Base-by-base conservation (phyloP, 2,329 filamentous ascomycete species). In the Epichloe festucae region DNA sequence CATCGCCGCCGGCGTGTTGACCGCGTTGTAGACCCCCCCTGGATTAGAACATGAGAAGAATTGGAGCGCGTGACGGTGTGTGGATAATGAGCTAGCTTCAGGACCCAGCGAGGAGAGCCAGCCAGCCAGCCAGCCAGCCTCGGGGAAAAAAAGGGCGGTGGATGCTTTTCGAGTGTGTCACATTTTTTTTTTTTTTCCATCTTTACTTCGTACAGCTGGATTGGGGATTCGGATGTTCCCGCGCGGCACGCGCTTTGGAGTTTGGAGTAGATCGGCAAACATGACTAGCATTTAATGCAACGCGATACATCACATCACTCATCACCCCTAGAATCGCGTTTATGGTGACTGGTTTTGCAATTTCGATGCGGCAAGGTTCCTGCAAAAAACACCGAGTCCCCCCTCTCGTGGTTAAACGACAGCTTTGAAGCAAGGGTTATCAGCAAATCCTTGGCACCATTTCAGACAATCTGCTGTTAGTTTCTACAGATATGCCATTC, bases 1-100 rank as follows among this genome's bases (percentile, higher is more conserved):
- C 3, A 48, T 70, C 3, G 44, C 64, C 2, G 70, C 67, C 1
- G 67, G 67, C 6, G 38, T 72, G 3, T 73, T 65, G 65, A 55
- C 70, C 12, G 39, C 72, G 46, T 54, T 73, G 42, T 72, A 62
- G 63, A 12, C 5, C 11, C 23, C 11, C 23, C 3, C 42, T n/a
- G 15, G 52, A 44, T 34, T n/a, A 8, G 40, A 51, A 14, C 27
- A n/a, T 2, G 15, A 14, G 19, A 21, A 38, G 19, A 21, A 21
- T 21, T 3, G 17, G 15, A 36, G 44, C 11, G 14, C 14, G 41
- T 17, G 17, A 15, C 42, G 19, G 19, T 21, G 45, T 41, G 46
- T 31, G 51, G 55, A 58, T 41, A 19, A 46, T 51, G 38, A 45
- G 21, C 4, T 40, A 17, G 4, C 43, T 21, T 21, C 7, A 27